Evolutionary conservation across 108 stramenopile species (phyloP).

Genomic region (Fistulifera solaris): DNA sequence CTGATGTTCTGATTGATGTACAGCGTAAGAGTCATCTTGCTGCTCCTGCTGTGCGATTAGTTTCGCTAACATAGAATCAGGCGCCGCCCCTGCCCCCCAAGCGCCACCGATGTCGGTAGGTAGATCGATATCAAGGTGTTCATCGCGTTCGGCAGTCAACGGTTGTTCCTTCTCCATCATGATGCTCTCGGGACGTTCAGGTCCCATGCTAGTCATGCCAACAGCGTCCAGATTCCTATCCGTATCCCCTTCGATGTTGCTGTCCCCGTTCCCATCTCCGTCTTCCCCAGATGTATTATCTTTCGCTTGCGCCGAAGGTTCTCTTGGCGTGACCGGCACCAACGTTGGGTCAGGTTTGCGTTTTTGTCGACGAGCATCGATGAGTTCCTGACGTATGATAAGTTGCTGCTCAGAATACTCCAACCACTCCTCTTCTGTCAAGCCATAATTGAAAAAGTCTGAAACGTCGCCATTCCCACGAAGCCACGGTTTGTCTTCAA

Average conservation of each 20-base stretch:
- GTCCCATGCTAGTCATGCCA: not conserved
- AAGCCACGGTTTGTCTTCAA: constrained; percentile 87
- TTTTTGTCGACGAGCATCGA: constrained; percentile 72
- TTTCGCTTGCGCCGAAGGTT: not conserved
- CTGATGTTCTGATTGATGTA: too few relatives aligned
- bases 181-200: constrained; percentile 20
- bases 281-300: constrained; percentile 29
- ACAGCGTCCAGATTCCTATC: constrained; percentile 23
- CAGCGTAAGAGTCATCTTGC: not conserved
- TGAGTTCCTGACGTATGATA: constrained; percentile 77
- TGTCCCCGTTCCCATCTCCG: constrained; percentile 14
- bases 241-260: not conserved
- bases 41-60: constrained; percentile 67
- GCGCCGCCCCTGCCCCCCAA: constrained; percentile 77
- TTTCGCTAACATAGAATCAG: constrained; percentile 54
- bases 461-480: constrained; percentile 50
- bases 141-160: not conserved
- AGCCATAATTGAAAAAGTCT: constrained; percentile 83
- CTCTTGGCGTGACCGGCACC: constrained; percentile 58
- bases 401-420: constrained; percentile 77
- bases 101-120: constrained; percentile 49
- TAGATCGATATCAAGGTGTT: constrained; percentile 8
- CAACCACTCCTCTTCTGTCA: constrained; percentile 62
- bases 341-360: constrained; percentile 70
- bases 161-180: constrained; percentile 6